Conservation (phyloP, 495 filamentous ascomycete genomes). For the Aspergillus ellipticus region DNA sequence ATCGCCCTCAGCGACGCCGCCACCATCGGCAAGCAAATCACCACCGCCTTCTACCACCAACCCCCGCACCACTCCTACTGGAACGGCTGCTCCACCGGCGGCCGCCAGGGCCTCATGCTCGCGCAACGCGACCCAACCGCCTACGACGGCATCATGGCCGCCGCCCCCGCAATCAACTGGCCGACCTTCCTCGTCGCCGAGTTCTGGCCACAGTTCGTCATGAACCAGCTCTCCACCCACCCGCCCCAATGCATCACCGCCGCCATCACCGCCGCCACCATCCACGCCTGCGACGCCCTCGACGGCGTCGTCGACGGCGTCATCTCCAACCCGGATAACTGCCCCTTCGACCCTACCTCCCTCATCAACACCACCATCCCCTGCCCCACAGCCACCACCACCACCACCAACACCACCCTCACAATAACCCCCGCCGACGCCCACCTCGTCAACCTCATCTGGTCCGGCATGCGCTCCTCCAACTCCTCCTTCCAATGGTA, state of each 20-base stretch:
- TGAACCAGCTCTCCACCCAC: slow-evolving; percentile 27
- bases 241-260: background rate
- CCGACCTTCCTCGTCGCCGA: slow-evolving; percentile 25
- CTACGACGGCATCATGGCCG: slow-evolving; percentile 60
- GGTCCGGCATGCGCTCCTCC: background rate
- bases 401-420: background rate
- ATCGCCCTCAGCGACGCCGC: slow-evolving; percentile 33
- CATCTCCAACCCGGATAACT: background rate
- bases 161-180: slow-evolving; percentile 41
- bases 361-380: background rate
- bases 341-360: background rate
- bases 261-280: background rate
- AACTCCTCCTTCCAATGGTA: slow-evolving; percentile 7
- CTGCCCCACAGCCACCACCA: background rate
- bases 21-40: slow-evolving; percentile 16
- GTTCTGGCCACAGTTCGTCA: slow-evolving; percentile 19
- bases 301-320: background rate
- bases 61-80: slow-evolving; percentile 37
- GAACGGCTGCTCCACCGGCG: slow-evolving; percentile 47
- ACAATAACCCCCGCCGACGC: slow-evolving; percentile 3
- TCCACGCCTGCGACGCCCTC: background rate
- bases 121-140: slow-evolving; percentile 38
- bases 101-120: slow-evolving; percentile 42
- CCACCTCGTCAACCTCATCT: background rate
- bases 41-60: slow-evolving; percentile 16